A percentile compares a stretch with the other conserved stretches of the same genome.
Conservation (phyloP, 176 grass and related monocot genomes). For the Olyra latifolia region DNA sequence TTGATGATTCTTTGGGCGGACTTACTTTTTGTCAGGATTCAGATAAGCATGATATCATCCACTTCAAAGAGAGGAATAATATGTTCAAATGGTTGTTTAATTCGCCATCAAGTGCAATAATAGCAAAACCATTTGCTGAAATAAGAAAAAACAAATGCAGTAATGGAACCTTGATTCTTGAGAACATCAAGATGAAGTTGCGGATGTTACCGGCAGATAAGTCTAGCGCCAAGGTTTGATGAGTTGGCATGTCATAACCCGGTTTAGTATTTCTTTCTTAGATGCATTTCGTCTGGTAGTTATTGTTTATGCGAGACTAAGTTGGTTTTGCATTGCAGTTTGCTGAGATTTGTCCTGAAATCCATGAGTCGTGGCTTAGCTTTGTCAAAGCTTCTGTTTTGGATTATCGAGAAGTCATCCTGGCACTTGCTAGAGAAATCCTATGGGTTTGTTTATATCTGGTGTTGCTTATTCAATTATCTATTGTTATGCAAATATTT, state of each 20-base stretch:
- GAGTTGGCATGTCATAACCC: not conserved
- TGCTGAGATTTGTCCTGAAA: conserved; percentile 10
- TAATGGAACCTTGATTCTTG: conserved; percentile 1
- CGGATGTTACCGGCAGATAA: conserved; percentile 24
- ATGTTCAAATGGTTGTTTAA: conserved; percentile 40
- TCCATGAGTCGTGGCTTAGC: conserved; percentile 18
- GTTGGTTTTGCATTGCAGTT: conserved; percentile 30
- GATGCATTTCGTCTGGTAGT: not conserved
- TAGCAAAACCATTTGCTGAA: conserved; percentile 5
- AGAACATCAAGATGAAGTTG: conserved; percentile 33
- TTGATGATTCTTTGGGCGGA: not conserved
- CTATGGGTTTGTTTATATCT: conserved; percentile 38
- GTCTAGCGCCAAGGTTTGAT: conserved; percentile 22
- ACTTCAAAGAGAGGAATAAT: not conserved
- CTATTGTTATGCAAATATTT: not conserved
- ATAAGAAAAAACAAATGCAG: not conserved
- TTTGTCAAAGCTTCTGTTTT: conserved; percentile 26
- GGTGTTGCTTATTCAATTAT: not conserved
- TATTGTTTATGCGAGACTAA: not conserved
- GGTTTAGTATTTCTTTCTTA: not conserved
- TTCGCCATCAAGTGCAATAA: conserved; percentile 30
- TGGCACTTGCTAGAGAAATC: conserved; percentile 16
- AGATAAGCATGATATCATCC: conserved; percentile 4
- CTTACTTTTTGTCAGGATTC: conserved; percentile 18
- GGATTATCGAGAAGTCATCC: conserved; percentile 32